Conservation (phyloP, 805 yeast genomes). For the Yarrowia deformans region DNA sequence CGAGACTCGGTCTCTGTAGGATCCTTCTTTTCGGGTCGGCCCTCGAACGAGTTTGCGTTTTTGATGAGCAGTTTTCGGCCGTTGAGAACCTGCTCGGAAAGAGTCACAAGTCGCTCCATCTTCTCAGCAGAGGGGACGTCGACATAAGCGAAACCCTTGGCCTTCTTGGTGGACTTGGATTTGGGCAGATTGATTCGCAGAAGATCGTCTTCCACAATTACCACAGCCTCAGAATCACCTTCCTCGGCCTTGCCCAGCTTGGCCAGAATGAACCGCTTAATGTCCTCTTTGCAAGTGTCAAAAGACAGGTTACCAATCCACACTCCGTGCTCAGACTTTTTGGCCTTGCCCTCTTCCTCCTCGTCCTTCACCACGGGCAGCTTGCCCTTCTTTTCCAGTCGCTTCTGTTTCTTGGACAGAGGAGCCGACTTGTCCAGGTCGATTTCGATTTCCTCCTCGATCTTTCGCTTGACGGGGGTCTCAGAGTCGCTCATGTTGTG, state of each 20-base stretch:
- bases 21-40: slow-evolving; percentile 87
- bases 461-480: slow-evolving; percentile 5
- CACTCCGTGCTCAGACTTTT: slow-evolving; percentile 68
- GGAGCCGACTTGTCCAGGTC: slow-evolving; percentile 70
- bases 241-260: slow-evolving; percentile 55
- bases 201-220: slow-evolving; percentile 65
- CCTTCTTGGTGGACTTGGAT: slow-evolving; percentile 61
- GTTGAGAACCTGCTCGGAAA: slow-evolving; percentile 76
- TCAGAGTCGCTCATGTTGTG: slow-evolving; percentile 31
- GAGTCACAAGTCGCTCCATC: slow-evolving; percentile 64
- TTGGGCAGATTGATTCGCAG: slow-evolving; percentile 82
- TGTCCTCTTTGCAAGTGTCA: slow-evolving; percentile 79
- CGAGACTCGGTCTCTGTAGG: slow-evolving; percentile 63
- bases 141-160: slow-evolving; percentile 81
- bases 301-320: slow-evolving; percentile 96
- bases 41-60: slow-evolving; percentile 79
- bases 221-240: slow-evolving; percentile 47
- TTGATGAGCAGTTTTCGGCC: slow-evolving; percentile 89
- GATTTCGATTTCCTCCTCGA: slow-evolving; percentile 53
- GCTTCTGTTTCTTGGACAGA: slow-evolving; percentile 87
- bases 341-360: slow-evolving; percentile 44
- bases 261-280: slow-evolving; percentile 66
- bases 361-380: slow-evolving; percentile 46
- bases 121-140: slow-evolving; percentile 72
- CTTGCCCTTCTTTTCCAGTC: slow-evolving; percentile 74